A percentile compares a stretch with the other conserved stretches of the same genome.
Evolutionary conservation across 306 rosid genomes (phyloP).

Genomic region (Rosa lucieae): DNA sequence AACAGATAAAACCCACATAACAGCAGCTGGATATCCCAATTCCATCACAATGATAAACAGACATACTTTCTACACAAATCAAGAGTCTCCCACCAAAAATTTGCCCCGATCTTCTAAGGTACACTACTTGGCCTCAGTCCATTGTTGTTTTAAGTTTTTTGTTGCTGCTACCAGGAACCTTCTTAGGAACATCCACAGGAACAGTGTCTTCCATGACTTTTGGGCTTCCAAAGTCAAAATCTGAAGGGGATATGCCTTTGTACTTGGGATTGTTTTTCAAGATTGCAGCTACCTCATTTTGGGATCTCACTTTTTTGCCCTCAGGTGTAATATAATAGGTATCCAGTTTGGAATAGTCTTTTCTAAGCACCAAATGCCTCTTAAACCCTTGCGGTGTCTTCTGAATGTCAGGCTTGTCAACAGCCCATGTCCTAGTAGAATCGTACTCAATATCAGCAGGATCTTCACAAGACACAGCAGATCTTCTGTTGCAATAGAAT

Average conservation of each 20-base stretch:
- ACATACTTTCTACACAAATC: background rate
- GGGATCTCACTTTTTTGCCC: slow-evolving; percentile 72
- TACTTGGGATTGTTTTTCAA: slow-evolving; percentile 52
- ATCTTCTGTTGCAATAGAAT: slow-evolving; percentile 54
- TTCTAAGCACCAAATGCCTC: slow-evolving; percentile 70
- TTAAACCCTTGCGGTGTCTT: slow-evolving; percentile 75
- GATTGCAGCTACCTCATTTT: slow-evolving; percentile 55
- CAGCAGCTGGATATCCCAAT: background rate
- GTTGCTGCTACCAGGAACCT: slow-evolving; percentile 34
- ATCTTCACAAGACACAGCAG: slow-evolving; percentile 56
- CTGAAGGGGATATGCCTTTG: slow-evolving; percentile 36
- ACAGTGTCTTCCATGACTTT: slow-evolving; percentile 80
- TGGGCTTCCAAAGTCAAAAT: slow-evolving; percentile 66
- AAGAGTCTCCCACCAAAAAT: background rate
- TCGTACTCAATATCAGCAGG: slow-evolving; percentile 74
- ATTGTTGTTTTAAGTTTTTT: slow-evolving; percentile 39
- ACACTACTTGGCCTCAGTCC: slow-evolving; percentile 19
- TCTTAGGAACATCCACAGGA: slow-evolving; percentile 46
- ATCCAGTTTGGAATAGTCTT: slow-evolving; percentile 78
- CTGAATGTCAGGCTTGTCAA: slow-evolving; percentile 77
- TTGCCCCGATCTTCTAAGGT: background rate
- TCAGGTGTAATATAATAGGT: slow-evolving; percentile 64
- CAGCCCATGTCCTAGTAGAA: slow-evolving; percentile 76
- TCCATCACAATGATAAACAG: background rate
- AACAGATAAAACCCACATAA: background rate